Evolutionary conservation across 2,329 filamentous ascomycete species (phyloP).

Genomic region (Hypoxylon sp.): DNA sequence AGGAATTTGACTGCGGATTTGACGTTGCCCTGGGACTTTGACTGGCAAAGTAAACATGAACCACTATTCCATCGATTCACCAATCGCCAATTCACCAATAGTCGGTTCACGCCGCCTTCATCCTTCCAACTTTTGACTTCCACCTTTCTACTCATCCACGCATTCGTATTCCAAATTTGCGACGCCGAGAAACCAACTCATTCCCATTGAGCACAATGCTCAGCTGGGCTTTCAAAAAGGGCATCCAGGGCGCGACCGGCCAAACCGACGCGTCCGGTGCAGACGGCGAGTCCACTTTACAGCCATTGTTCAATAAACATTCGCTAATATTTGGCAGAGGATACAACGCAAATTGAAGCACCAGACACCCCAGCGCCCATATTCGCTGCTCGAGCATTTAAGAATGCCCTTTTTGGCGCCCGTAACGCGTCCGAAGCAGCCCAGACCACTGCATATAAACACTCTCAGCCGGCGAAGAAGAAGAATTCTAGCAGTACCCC

Average conservation of each 20-base stretch:
- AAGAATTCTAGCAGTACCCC: constrained; percentile 45
- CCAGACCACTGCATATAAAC: constrained; percentile 57
- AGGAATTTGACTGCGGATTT: constrained; percentile 5
- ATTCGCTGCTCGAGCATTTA: constrained; percentile 76
- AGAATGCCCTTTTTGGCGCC: constrained; percentile 74
- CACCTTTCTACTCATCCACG: constrained; percentile 11
- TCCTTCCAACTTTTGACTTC: neutral
- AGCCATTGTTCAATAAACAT: constrained; percentile 8
- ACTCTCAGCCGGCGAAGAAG: constrained; percentile 50
- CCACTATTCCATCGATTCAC: constrained; percentile 8
- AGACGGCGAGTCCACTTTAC: constrained; percentile 45
- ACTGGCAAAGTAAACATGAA: constrained; percentile 36
- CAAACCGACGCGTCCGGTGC: constrained; percentile 52
- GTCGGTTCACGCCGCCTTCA: constrained; percentile 16
- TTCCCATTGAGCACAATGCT: constrained; percentile 62
- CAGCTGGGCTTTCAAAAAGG: constrained; percentile 71
- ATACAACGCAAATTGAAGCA: constrained; percentile 67
- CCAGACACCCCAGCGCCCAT: constrained; percentile 77
- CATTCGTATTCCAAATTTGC: neutral
- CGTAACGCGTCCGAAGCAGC: constrained; percentile 55
- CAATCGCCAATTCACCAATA: constrained; percentile 4
- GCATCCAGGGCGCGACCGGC: constrained; percentile 59
- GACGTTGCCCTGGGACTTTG: constrained; percentile 30
- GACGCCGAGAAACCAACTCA: constrained; percentile 12
- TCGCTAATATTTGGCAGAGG: constrained; percentile 53